Conservation (phyloP, 2,329 filamentous ascomycete genomes). For the Aspergillus hiratsukae region DNA sequence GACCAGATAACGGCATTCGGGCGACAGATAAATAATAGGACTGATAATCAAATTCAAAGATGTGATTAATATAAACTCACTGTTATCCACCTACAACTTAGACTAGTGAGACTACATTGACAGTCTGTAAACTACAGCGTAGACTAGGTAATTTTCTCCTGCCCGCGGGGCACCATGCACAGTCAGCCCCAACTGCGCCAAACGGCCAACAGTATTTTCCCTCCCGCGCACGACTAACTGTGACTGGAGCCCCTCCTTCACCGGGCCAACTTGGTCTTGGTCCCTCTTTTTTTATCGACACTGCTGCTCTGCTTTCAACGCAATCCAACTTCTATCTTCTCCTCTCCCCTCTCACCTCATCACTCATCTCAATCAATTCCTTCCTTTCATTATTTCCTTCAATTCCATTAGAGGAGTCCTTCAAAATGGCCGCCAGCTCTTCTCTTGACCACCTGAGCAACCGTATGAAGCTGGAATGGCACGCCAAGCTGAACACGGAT, state of each 20-base stretch:
- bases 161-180: background rate
- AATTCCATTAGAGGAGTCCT: constrained; percentile 8
- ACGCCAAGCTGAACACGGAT: constrained; percentile 80
- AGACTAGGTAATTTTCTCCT: background rate
- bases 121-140: background rate
- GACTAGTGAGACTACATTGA: background rate
- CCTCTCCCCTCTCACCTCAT: constrained; percentile 6
- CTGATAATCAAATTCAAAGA: background rate
- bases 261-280: constrained; percentile 1
- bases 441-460: constrained; percentile 83
- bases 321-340: constrained; percentile 15
- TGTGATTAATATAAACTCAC: background rate
- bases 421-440: constrained; percentile 64
- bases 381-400: constrained; percentile 2
- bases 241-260: constrained; percentile 9
- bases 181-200: background rate
- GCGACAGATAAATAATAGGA: background rate
- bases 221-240: constrained; percentile 20
- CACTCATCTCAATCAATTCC: constrained; percentile 5
- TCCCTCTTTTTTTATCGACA: constrained; percentile 10
- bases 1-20: background rate
- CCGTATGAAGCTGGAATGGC: constrained; percentile 67
- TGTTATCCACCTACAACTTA: background rate
- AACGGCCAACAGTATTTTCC: constrained; percentile 36
- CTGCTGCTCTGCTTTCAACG: constrained; percentile 20